A percentile compares a stretch with the other conserved stretches of the same genome.
These are phyloP conservation scores for Aspergillus viridinutans DNA, from an alignment of 2,329 filamentous ascomycete genomes.

Conservation along the genomic window DNA sequence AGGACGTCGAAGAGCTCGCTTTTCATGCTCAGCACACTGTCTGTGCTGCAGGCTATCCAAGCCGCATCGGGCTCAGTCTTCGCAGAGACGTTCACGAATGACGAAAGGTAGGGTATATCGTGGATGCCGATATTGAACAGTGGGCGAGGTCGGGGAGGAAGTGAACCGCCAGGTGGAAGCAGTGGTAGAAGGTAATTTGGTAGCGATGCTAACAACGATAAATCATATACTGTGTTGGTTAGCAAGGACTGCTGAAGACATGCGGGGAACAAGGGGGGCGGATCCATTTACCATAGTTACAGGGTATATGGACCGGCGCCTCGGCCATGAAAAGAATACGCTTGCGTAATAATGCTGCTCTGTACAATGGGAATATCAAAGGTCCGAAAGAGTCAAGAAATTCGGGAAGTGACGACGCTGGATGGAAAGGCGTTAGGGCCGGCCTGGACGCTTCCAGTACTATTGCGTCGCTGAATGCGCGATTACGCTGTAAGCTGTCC, in stretches of 20 bases:
- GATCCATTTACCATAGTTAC: conserved; percentile 72
- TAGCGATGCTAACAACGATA: conserved; percentile 89
- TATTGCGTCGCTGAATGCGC: conserved; percentile 41
- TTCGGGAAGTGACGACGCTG: conserved; percentile 73
- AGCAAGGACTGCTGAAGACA: conserved; percentile 13
- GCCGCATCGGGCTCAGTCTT: conserved; percentile 48
- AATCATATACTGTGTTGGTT: conserved; percentile 68
- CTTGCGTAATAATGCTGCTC: conserved; percentile 79
- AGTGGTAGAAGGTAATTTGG: conserved; percentile 68
- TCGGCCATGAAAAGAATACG: conserved; percentile 82
- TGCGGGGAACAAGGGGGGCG: conserved; percentile 10
- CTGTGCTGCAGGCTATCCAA: conserved; percentile 94
- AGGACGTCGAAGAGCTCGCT: conserved; percentile 83
- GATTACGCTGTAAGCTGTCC: conserved; percentile 27
- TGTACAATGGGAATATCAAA: conserved; percentile 83
- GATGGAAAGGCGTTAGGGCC: conserved; percentile 72
- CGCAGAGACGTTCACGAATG: conserved; percentile 51
- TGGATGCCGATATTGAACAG: conserved; percentile 93
- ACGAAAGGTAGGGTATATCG: conserved; percentile 76
- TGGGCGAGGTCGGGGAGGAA: conserved; percentile 64
- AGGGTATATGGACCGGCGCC: conserved; percentile 77
- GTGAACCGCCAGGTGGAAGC: conserved; percentile 59
- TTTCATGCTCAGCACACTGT: conserved; percentile 87
- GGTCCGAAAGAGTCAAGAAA: conserved; percentile 84
- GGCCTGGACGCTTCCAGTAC: conserved; percentile 45